A percentile compares a stretch with the other conserved stretches of the same genome.
Evolutionary conservation across 2,329 filamentous ascomycete genomes (phyloP).

Genomic region (Arthrocladium fulminans): DNA sequence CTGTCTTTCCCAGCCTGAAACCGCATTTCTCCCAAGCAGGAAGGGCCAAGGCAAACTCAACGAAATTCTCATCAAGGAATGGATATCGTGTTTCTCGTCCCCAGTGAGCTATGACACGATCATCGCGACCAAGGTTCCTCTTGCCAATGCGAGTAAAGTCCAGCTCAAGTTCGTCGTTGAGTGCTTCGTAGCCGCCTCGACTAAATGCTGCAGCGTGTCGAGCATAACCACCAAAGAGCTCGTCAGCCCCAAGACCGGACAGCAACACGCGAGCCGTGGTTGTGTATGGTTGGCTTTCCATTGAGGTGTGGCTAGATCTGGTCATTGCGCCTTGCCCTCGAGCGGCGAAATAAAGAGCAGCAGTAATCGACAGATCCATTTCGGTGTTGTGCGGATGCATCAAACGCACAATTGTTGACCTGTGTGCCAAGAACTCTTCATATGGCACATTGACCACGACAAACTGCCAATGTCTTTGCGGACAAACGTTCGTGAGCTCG

Average conservation of each 20-base stretch:
- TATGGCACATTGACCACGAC: conserved; percentile 74
- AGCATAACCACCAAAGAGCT: conserved; percentile 88
- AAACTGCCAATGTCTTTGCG: conserved; percentile 69
- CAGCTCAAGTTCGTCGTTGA: conserved; percentile 73
- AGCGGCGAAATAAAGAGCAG: conserved; percentile 89
- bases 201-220: conserved; percentile 71
- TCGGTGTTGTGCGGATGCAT: conserved; percentile 94
- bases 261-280: conserved; percentile 74
- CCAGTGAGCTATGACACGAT: conserved; percentile 84
- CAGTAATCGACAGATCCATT: conserved; percentile 94
- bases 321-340: conserved; percentile 53
- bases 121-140: conserved; percentile 90
- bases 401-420: conserved; percentile 60
- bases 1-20: conserved; percentile 45
- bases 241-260: conserved; percentile 89
- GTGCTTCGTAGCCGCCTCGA: conserved; percentile 57
- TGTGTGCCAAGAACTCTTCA: conserved; percentile 59
- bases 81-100: conserved; percentile 82
- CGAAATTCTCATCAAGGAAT: conserved; percentile 76
- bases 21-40: conserved; percentile 83
- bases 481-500: conserved; percentile 65
- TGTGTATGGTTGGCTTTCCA: conserved; percentile 40
- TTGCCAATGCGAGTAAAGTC: conserved; percentile 81
- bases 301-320: conserved; percentile 11
- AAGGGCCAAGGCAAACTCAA: conserved; percentile 65